Percentiles rank a stretch among this genome's conserved stretches.
These are phyloP conservation scores for Pichia eremophila DNA, from an alignment of 805 yeast species.

Conservation along the genomic window DNA sequence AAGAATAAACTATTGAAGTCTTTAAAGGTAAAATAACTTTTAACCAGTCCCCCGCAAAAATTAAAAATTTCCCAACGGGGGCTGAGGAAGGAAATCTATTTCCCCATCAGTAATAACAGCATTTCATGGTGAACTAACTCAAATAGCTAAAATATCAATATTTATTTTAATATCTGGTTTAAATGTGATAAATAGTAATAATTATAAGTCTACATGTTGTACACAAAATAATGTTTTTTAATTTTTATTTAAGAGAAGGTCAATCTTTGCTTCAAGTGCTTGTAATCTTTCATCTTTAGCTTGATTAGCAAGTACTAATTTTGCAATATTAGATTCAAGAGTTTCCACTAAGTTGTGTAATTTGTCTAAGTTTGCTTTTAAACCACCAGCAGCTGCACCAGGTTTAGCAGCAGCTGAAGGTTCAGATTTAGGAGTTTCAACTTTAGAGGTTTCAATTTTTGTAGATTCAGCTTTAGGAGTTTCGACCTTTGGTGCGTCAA, in stretches of 20 bases:
- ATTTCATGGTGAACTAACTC: too few relatives aligned
- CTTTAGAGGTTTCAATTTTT: not conserved
- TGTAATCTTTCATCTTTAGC: conserved; percentile 58
- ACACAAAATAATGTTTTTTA: not conserved
- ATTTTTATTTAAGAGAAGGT: conserved; percentile 37
- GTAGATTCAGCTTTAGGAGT: not conserved
- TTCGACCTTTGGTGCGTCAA: not conserved
- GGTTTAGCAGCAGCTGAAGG: conserved; percentile 3
- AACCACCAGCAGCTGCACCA: conserved; percentile 45
- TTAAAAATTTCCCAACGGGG: too few relatives aligned
- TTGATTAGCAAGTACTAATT: conserved; percentile 42
- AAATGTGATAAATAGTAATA: not conserved
- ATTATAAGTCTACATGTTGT: not conserved
- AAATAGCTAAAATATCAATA: too few relatives aligned
- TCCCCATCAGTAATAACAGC: too few relatives aligned
- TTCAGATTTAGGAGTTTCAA: too few relatives aligned
- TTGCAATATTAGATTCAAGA: conserved; percentile 47
- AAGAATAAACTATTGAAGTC: too few relatives aligned
- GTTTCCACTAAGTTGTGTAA: conserved; percentile 47
- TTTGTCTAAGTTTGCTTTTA: conserved; percentile 64
- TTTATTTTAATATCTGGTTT: not conserved
- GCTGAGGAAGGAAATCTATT: too few relatives aligned
- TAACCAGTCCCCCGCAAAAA: too few relatives aligned
- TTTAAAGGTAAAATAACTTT: too few relatives aligned
- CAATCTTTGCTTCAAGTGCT: conserved; percentile 52